Conservation (phyloP, 306 rosid genomes). For the Prunus padus region DNA sequence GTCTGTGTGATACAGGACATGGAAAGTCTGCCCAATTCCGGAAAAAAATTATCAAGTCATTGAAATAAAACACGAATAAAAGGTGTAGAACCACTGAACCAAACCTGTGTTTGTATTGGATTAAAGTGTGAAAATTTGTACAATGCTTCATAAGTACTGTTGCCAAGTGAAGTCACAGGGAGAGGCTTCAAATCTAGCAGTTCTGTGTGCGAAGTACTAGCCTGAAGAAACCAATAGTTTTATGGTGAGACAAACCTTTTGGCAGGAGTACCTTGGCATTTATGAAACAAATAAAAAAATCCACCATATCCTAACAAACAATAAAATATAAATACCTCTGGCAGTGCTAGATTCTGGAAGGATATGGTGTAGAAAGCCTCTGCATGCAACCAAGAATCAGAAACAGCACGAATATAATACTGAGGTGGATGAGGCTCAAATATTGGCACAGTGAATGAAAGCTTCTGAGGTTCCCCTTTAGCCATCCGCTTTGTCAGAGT, state of each 20-base stretch:
- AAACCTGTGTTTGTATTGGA: slow-evolving; percentile 98
- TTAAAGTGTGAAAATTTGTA: slow-evolving; percentile 91
- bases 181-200: slow-evolving; percentile 94
- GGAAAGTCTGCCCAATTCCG: slow-evolving; percentile 69
- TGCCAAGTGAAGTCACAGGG: slow-evolving; percentile 81
- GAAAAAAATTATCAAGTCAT: slow-evolving; percentile 23
- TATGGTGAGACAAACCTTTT: slow-evolving; percentile 32
- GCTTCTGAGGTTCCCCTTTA: slow-evolving; percentile 85
- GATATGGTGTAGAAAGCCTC: slow-evolving; percentile 91
- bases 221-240: slow-evolving; percentile 45
- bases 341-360: slow-evolving; percentile 78
- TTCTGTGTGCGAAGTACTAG: slow-evolving; percentile 81
- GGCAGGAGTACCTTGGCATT: slow-evolving; percentile 3
- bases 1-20: slow-evolving; percentile 87
- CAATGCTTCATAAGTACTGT: slow-evolving; percentile 61
- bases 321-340: slow-evolving; percentile 57
- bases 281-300: neutral
- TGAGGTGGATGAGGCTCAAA: slow-evolving; percentile 99
- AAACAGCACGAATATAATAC: slow-evolving; percentile 85
- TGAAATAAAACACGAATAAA: slow-evolving; percentile 15
- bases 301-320: slow-evolving; percentile 9
- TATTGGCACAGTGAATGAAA: slow-evolving; percentile 92
- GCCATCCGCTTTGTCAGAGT: slow-evolving; percentile 82
- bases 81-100: slow-evolving; percentile 25
- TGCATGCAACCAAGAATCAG: slow-evolving; percentile 94